Percentiles rank a stretch among this genome's conserved stretches.
phyloP scores from a whole-genome alignment of 257 asterid genomes.

The Nicotiana benthamiana region DNA sequence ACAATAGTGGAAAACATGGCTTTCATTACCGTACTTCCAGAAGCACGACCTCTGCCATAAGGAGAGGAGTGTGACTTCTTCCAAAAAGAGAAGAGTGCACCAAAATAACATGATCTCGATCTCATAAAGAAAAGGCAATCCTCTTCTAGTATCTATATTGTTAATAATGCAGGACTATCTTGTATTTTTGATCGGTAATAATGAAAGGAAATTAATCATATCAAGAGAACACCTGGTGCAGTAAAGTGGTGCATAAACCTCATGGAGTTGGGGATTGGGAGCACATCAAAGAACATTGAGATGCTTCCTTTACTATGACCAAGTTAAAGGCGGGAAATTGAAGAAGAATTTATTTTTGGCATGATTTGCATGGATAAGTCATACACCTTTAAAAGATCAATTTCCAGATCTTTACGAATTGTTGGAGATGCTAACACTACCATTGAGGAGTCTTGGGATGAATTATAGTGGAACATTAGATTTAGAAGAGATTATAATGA shows the following conservation, averaged over 20 bases:
- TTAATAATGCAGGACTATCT: not conserved
- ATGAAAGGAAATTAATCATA: not conserved
- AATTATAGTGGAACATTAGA: not conserved
- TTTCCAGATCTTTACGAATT: not conserved
- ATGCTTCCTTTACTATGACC: not conserved
- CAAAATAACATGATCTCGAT: not conserved
- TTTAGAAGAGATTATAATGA: not conserved
- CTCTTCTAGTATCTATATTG: not conserved
- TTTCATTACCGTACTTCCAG: not conserved
- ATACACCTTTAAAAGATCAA: not conserved
- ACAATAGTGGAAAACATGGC: not conserved
- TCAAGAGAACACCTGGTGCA: not conserved
- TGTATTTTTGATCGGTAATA: too few species aligned
- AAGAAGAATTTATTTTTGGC: not conserved
- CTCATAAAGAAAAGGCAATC: not conserved
- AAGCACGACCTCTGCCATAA: not conserved
- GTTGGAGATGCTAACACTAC: not conserved
- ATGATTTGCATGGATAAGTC: not conserved
- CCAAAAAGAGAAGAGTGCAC: not conserved
- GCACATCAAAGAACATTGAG: not conserved
- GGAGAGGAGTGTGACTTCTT: not conserved
- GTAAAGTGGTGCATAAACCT: not conserved
- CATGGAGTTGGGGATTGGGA: not conserved
- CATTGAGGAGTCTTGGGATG: not conserved
- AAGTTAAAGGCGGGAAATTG: not conserved